Base-by-base conservation (phyloP, 2,329 filamentous ascomycete genomes). In the Trematosphaeria pertusa region DNA sequence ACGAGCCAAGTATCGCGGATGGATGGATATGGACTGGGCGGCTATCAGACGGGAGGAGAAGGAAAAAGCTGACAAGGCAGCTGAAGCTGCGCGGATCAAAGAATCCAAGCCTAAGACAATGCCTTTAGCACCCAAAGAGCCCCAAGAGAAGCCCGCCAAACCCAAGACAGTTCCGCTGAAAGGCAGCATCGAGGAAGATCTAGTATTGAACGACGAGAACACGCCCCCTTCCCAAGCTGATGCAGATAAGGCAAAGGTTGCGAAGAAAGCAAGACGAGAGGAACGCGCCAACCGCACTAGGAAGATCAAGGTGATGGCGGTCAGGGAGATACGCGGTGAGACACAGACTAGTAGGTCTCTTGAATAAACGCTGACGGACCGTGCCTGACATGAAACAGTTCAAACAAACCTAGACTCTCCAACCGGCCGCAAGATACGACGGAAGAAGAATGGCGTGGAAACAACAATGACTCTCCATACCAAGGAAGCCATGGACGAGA, bases 381-480 rank as follows among this genome's bases (percentile, higher is more conserved):
- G 12, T 28, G 18, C 39, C 64, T 71, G 20, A 71, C 37, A 32
- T 19, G 12, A 6, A 4, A 51, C 58, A 94, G 91, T 97, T 72
- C 94, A 96, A 79, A 88, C 91, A 46, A 97, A 97, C 61, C 78
- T 97, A 43, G 90, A 94, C 63, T 97, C 93, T 2, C 93, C 92
- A 0, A 89, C 89, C 0, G 84, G 86, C n/a, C 86, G 85, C 3
- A 97, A 95, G 71, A 81, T 93, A 44, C 59, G 62, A 45, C 88
- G 87, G 79, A 89, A 89, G 70, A 94, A 88, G 69, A 86, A 86
- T 40, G 80, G 80, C 9, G 55, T 52, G 26, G 93, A 97, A 71
- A 89, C 92, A n/a, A 99, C 94, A 1, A 97, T 99, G 92, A 99
- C 94, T 0, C 84, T 99, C 56, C 91, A 97, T 67, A 99, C 94